These are phyloP conservation scores for Calonectria henricotiae DNA, from an alignment of 2,329 filamentous ascomycete species.

Conservation along the genomic window DNA sequence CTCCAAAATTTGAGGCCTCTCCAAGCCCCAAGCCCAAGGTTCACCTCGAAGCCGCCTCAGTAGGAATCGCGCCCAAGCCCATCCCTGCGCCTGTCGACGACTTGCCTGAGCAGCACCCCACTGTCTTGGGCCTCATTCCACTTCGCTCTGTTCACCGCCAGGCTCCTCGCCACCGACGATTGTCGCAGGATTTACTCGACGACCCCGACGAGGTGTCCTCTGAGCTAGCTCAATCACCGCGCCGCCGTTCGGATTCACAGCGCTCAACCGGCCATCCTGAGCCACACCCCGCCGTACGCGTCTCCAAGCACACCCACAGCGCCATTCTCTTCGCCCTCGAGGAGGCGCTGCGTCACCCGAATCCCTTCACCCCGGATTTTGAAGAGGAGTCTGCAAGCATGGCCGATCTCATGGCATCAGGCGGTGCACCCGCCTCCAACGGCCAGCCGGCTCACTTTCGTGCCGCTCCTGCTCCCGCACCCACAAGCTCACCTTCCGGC, in stretches of 20 bases:
- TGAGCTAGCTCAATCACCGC: constrained; percentile 52
- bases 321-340: constrained; percentile 95
- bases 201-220: constrained; percentile 62
- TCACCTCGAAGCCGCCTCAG: constrained; percentile 66
- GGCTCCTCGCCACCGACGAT: constrained; percentile 55
- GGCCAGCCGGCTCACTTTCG: constrained; percentile 68
- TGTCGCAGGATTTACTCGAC: constrained; percentile 68
- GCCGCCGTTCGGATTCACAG: constrained; percentile 53
- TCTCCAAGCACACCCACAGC: constrained; percentile 88
- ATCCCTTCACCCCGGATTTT: constrained; percentile 86
- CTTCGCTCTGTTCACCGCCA: constrained; percentile 62
- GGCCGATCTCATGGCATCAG: constrained; percentile 82
- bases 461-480: constrained; percentile 66
- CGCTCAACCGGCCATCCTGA: constrained; percentile 56
- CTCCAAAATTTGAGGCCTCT: constrained; percentile 66
- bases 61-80: constrained; percentile 65
- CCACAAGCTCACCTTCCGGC: constrained; percentile 73
- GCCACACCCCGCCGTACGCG: constrained; percentile 70
- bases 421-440: constrained; percentile 71
- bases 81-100: constrained; percentile 46
- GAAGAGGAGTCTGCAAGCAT: constrained; percentile 93
- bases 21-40: constrained; percentile 63
- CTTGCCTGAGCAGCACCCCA: constrained; percentile 49
- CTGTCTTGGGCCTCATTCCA: constrained; percentile 52
- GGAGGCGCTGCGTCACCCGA: constrained; percentile 87